Conservation (phyloP, 176 grass and related monocot species). For the Triticum monococcum region DNA sequence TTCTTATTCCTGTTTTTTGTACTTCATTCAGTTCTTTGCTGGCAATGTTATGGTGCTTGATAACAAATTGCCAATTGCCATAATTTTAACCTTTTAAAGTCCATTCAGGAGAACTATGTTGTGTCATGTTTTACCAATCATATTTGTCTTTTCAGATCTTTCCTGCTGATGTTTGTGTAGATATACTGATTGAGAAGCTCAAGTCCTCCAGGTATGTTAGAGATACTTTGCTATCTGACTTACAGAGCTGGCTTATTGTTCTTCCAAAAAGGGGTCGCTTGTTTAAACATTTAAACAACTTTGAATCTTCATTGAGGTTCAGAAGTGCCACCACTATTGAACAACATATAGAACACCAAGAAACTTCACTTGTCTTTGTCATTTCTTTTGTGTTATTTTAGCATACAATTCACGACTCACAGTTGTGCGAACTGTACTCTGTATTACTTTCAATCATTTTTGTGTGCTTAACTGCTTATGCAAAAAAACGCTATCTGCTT, state of each 20-base stretch:
- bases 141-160: conserved; percentile 66
- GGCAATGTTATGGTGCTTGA: conserved; percentile 8
- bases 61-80: neutral
- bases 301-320: no score
- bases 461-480: neutral
- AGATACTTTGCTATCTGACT: conserved; percentile 28
- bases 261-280: neutral
- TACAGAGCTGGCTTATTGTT: conserved; percentile 5
- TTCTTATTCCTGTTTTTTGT: neutral
- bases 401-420: neutral
- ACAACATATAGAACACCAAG: neutral
- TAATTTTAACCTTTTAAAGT: neutral
- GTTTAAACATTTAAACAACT: conserved; percentile 9
- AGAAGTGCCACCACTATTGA: no score
- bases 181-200: conserved; percentile 59
- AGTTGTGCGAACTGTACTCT: neutral
- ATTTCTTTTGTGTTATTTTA: conserved; percentile 1
- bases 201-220: conserved; percentile 57
- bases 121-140: conserved; percentile 17
- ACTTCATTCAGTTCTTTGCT: neutral
- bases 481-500: conserved; percentile 12
- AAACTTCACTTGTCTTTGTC: neutral
- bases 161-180: conserved; percentile 68
- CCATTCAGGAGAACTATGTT: neutral
- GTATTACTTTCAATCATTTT: neutral